Evolutionary conservation across 169 alveolate genomes (phyloP), one percentile per base, ranked within the genome.

Genomic region (Plasmodium relictum): DNA sequence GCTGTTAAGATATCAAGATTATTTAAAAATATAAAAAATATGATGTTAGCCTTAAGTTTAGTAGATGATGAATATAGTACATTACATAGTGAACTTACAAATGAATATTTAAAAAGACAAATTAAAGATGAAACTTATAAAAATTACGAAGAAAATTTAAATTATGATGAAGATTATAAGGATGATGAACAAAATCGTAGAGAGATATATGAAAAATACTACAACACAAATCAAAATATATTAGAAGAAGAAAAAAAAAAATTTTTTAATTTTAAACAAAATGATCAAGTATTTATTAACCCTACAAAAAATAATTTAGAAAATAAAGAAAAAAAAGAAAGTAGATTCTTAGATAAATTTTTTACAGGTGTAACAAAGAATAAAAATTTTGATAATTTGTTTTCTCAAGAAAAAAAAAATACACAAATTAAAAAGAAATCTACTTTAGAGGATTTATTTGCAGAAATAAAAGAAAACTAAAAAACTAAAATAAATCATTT

Each of bases 31-130:
- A 72, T 86, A 10, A 86, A 86, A 86, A 86, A 86, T 45, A 86
- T 86, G 87, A 70, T 86, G 88, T 45, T 72, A 3, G 56, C 92
- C 9, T 42, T 86, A 42, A 69, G 88, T 14, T 54, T 72, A 31
- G 92, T 86, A 52, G 92, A 86, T 58, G 92, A 86, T 44, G 92
- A 86, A 65, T 61, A 86, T 50, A 72, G 92, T 54, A 71, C 92
- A 5, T 52, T 86, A 63, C 87, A 86, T 74, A 86, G 92, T 50
- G 92, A 86, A 86, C 70, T 86, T 63, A 71, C 92, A 71, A 72
- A 86, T 26, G 92, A 86, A 86, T 86, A 71, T 72, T 56, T 86
- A 69, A 86, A 86, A 59, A 69, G 92, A 86, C 92, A 86, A 61
- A 71, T 56, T 44, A 61, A 71, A 48, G 92, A 86, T 70, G 88